Evolutionary conservation across 345 rosid species (phyloP).

Genomic region (Carallia pectinifolia): DNA sequence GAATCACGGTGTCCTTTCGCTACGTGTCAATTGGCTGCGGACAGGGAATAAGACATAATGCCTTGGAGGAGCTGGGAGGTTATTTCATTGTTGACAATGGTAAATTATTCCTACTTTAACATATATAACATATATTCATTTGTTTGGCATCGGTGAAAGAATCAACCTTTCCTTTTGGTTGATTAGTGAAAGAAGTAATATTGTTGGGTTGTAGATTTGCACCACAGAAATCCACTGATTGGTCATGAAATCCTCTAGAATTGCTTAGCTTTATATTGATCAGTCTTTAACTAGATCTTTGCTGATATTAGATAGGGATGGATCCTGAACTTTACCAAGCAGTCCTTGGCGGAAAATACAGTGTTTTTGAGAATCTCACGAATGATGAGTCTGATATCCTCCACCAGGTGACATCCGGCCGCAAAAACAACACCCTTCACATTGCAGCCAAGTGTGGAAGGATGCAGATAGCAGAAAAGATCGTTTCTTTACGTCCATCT

Average conservation of each 20-base stretch:
- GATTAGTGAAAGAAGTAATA: too few relatives aligned
- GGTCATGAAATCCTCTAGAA: not conserved
- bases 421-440: slow-evolving; percentile 37
- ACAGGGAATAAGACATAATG: not conserved
- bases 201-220: too few relatives aligned
- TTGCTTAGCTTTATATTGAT: not conserved
- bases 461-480: slow-evolving; percentile 14
- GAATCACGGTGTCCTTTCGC: not conserved
- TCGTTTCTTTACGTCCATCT: slow-evolving; percentile 22
- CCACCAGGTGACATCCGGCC: slow-evolving; percentile 15
- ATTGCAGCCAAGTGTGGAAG: slow-evolving; percentile 29
- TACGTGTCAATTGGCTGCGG: not conserved
- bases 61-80: not conserved
- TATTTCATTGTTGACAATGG: not conserved
- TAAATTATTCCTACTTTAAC: too few relatives aligned
- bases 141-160: not conserved
- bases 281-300: too few relatives aligned
- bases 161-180: not conserved
- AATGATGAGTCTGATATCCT: not conserved
- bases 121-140: not conserved
- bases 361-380: not conserved
- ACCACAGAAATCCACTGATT: not conserved
- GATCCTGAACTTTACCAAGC: slow-evolving; percentile 17
- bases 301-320: not conserved
- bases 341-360: slow-evolving; percentile 1